Evolutionary conservation across 306 rosid species (phyloP), one percentile per base, ranked within the genome.

Genomic region (Psophocarpus tetragonolobus): DNA sequence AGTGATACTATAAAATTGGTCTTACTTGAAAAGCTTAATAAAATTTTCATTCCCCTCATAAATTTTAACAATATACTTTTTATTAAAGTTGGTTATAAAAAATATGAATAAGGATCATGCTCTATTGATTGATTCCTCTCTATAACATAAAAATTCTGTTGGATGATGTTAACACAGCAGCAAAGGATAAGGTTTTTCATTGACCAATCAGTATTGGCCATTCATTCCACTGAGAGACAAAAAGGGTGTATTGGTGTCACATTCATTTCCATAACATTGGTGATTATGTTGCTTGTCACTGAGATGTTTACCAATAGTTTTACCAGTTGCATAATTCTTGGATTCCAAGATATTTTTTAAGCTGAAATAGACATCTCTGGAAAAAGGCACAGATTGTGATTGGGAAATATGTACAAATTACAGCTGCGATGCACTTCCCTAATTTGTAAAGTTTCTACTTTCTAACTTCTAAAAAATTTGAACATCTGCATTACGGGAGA

Each of bases 151-250:
- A 50, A 67, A 81, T 58, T 74, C 0, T 14, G 68, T 75, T 81
- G 84, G 71, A 66, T 32, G 71, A 66, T 32, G 68, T 66, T 71
- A 35, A 50, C 21, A 18, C 8, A 17, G 61, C 68, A 69, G 18
- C 27, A 1, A 63, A 23, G 53, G 88, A 85, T 85, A 81, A 85
- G 83, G 32, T 44, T 78, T 78, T 29, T 48, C 27, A 23, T 9
- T 24, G 38, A 69, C 64, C 23, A 64, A 76, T 45, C 39, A 53
- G 14, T 32, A 47, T 3, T 14, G 57, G 74, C 76, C 81, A 33
- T 38, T 61, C 75, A 57, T 72, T 26, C 41, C 60, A 60, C 27
- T 4, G 24, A 47, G 15, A 33, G 32, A 42, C 54, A 33, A 71
- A 35, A 63, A 63, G 51, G 44, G 65, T 20, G 74, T 24, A 30